These are phyloP conservation scores for Physaria fendleri DNA, from an alignment of 345 rosid species.

Conservation along the genomic window DNA sequence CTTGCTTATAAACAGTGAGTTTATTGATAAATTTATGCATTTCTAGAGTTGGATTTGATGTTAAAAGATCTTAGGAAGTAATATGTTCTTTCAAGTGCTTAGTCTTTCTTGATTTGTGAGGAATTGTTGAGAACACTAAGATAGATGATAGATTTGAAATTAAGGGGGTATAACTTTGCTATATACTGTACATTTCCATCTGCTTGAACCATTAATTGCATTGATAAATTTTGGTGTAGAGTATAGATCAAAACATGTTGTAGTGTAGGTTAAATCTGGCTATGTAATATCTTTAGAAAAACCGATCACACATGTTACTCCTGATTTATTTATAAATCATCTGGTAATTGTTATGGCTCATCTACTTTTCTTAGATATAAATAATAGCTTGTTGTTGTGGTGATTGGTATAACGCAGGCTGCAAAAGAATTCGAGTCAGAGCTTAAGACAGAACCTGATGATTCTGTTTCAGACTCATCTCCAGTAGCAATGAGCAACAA, in stretches of 20 bases:
- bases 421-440: conserved; percentile 94
- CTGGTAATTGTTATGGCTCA: not conserved
- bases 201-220: not conserved
- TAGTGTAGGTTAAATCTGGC: not conserved
- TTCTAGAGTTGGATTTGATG: not conserved
- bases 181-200: not conserved
- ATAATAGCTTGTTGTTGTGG: not conserved
- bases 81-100: not conserved
- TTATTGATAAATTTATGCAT: not conserved
- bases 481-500: conserved; percentile 35
- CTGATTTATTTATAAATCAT: not conserved
- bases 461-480: conserved; percentile 33
- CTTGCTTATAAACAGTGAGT: not conserved
- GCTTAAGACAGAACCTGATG: conserved; percentile 77
- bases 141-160: not conserved
- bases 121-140: not conserved
- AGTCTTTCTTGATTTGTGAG: not conserved
- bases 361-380: not conserved
- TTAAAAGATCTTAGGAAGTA: not conserved
- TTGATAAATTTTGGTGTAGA: not conserved
- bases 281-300: not conserved
- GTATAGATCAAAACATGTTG: not conserved
- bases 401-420: conserved; percentile 52
- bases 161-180: not conserved
- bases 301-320: not conserved